phyloP scores from a whole-genome alignment of 176 grass and related monocot species.

The Triticum dicoccoides region DNA sequence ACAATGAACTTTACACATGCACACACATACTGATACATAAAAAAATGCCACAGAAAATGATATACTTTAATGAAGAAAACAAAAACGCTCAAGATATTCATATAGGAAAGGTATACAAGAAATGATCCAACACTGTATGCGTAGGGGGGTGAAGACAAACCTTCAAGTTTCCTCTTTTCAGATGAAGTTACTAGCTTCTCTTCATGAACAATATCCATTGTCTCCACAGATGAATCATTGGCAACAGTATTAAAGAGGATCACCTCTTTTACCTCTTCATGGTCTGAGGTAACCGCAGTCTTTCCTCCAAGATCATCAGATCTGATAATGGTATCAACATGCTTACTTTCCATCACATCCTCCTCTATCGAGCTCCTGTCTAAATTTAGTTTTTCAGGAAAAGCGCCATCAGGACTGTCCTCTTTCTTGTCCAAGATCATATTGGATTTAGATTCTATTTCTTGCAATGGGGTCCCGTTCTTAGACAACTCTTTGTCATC shows the following conservation, averaged over 20 bases:
- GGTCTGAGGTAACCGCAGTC: conserved; percentile 17
- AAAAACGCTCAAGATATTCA: conserved; percentile 1
- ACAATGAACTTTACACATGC: not conserved
- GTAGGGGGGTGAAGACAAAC: conserved; percentile 31
- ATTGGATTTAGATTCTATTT: conserved; percentile 32
- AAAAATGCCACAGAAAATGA: not conserved
- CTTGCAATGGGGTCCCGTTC: conserved; percentile 40
- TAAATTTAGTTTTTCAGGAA: conserved; percentile 67
- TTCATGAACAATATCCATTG: conserved; percentile 38
- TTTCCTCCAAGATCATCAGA: conserved; percentile 27
- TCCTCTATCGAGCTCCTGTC: conserved; percentile 71
- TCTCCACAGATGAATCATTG: conserved; percentile 16
- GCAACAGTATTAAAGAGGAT: conserved; percentile 15
- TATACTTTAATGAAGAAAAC: not conserved
- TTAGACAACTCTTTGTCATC: conserved; percentile 43
- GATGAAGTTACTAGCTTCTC: conserved; percentile 29
- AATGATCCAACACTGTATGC: not conserved
- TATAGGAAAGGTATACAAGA: not conserved
- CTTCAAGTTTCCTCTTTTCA: conserved; percentile 84
- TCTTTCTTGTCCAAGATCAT: conserved; percentile 43
- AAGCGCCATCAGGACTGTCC: conserved; percentile 35
- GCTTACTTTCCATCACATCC: conserved; percentile 59
- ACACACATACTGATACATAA: not conserved
- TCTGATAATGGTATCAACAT: conserved; percentile 36
- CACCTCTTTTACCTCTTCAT: conserved; percentile 36